A percentile compares a stretch with the other conserved stretches of the same genome.
phyloP scores from a whole-genome alignment of 208 protist species.

The Leishmania turanica region DNA sequence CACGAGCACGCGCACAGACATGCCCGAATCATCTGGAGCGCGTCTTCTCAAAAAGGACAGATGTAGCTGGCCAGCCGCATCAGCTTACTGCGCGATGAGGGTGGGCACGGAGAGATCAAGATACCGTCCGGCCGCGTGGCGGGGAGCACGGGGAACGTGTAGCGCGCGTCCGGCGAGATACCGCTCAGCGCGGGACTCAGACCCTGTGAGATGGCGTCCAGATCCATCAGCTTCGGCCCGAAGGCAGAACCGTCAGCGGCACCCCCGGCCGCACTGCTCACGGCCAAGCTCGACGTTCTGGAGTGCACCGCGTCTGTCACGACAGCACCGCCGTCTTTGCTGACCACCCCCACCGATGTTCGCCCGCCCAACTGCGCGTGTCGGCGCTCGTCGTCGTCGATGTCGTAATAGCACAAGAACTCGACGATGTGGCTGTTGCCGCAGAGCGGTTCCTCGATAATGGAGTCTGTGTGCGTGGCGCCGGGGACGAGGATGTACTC shows the following conservation, averaged over 20 bases:
- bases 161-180: constrained; percentile 13
- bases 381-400: constrained; percentile 32
- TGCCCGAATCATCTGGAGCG: neutral
- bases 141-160: constrained; percentile 27
- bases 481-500: constrained; percentile 73
- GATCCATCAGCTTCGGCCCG: constrained; percentile 17
- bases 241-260: constrained; percentile 2
- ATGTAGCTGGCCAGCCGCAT: constrained; percentile 59
- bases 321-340: neutral
- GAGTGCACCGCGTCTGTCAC: constrained; percentile 5
- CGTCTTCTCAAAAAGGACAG: constrained; percentile 46
- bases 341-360: neutral
- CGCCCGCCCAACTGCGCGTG: constrained; percentile 28
- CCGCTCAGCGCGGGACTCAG: constrained; percentile 8
- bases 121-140: constrained; percentile 50
- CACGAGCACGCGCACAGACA: neutral
- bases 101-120: constrained; percentile 44
- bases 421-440: constrained; percentile 69
- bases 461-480: constrained; percentile 80
- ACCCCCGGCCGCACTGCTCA: neutral
- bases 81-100: constrained; percentile 39
- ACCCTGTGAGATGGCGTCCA: constrained; percentile 11
- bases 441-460: constrained; percentile 83
- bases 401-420: constrained; percentile 69
- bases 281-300: constrained; percentile 17